Percentiles rank a stretch among this genome's conserved stretches.
Conservation (phyloP, 1,284 basidiomycete genomes). For the Ganoderma sp. region DNA sequence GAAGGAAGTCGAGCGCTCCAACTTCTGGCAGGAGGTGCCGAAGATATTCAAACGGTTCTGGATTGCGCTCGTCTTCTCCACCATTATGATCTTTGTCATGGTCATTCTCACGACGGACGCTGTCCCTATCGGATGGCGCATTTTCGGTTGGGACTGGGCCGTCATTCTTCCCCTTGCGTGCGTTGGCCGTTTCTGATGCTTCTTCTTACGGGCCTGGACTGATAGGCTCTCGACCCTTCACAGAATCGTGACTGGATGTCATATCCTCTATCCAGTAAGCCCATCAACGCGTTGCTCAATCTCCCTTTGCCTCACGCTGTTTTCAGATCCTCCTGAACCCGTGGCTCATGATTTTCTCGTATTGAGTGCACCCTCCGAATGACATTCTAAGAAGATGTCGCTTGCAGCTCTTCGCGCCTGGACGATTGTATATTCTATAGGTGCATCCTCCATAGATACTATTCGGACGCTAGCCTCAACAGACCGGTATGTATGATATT, state of each 20-base stretch:
- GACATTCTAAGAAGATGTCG: too few relatives aligned
- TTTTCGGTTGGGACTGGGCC: constrained; percentile 66
- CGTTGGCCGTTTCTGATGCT: constrained; percentile 38
- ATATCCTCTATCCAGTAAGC: constrained; percentile 72
- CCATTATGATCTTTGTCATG: constrained; percentile 47
- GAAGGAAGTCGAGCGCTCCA: constrained; percentile 82
- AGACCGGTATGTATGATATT: neutral
- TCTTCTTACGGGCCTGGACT: neutral
- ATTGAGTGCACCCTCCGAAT: constrained; percentile 40
- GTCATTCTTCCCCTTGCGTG: constrained; percentile 72
- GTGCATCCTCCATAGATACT: neutral
- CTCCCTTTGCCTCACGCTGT: too few relatives aligned
- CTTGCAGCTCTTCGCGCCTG: neutral
- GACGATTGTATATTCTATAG: neutral
- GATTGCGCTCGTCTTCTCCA: constrained; percentile 61
- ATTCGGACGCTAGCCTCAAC: neutral
- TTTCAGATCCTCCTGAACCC: constrained; percentile 77
- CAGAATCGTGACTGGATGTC: constrained; percentile 65
- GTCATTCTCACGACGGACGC: constrained; percentile 57
- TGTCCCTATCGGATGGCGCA: constrained; percentile 67
- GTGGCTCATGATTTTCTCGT: constrained; percentile 76
- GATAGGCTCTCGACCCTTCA: constrained; percentile 15
- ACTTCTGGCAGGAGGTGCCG: constrained; percentile 89
- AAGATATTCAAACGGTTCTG: constrained; percentile 79
- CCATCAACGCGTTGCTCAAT: too few relatives aligned